Evolutionary conservation across 2,329 filamentous ascomycete species (phyloP), one percentile per base, ranked within the genome.

Genomic region (Phaeosphaeriaceae sp.): DNA sequence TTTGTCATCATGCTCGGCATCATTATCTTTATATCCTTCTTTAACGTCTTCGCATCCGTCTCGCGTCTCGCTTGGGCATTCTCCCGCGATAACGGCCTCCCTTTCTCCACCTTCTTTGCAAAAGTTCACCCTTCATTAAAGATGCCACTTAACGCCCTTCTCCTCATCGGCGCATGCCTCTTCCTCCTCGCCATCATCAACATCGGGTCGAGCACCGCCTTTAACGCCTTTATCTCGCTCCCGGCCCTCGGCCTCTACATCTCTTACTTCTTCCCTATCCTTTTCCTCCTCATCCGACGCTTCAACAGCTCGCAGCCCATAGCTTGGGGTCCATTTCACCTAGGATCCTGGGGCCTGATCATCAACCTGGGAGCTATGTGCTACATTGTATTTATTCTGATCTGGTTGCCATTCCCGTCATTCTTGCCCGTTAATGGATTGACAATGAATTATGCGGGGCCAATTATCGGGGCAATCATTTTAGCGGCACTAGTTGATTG

Each of bases 61-160:
- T 77, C 77, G 0, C 74, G 79, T 4, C 62, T 80, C 1, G 74
- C 75, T 2, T 81, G 78, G 78, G 77, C 77, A 0, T 81, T 79
- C 70, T 74, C 78, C 7, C 60, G 75, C 2, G 79, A 81, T 43
- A 74, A 74, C 2, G 41, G 41, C 8, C 61, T 79, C 1, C 77
- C 76, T 0, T 66, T 61, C 58, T 47, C 57, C 57, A n/a, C 53
- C 53, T 9, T 64, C 53, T 37, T 71, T 60, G 18, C 68, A 20
- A 60, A 61, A 33, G 59, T 68, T 2, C 52, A 66, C 38, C 53
- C 61, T 1, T 56, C 12, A 8, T 47, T 64, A 13, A 54, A 56
- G n/a, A 21, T 46, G 29, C 23, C 23, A 26, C 7, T 26, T 11
- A 26, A 26, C 11, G 23, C 23, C 7, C 23, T 26, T 11, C 23